Evolutionary conservation across 805 yeast species (phyloP).

Genomic region (Cyberlindnera japonica): DNA sequence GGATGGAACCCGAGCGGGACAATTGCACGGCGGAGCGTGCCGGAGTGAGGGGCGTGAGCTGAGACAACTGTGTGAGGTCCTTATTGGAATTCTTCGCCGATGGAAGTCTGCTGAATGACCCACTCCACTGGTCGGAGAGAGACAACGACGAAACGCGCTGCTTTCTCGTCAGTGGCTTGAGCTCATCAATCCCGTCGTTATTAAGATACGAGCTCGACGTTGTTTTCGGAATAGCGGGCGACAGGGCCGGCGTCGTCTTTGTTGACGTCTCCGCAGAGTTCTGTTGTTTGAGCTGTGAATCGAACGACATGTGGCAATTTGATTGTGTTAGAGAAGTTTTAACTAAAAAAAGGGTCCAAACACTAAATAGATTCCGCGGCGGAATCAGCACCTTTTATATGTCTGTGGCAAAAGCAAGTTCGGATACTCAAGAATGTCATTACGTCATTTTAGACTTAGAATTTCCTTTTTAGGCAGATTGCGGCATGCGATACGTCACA

Average conservation of each 20-base stretch:
- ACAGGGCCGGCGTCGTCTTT: slow-evolving; percentile 16
- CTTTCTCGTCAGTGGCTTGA: slow-evolving; percentile 58
- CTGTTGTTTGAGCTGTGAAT: slow-evolving; percentile 6
- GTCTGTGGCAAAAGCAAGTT: slow-evolving; percentile 1
- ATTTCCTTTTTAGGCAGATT: slow-evolving; percentile 3
- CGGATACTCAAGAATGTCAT: neutral
- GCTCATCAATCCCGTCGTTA: slow-evolving; percentile 68
- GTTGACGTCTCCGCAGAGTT: slow-evolving; percentile 16
- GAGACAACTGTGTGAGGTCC: slow-evolving; percentile 22
- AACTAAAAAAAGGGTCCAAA: neutral
- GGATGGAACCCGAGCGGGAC: slow-evolving; percentile 26
- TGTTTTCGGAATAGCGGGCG: slow-evolving; percentile 26
- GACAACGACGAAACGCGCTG: slow-evolving; percentile 65
- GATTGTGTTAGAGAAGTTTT: neutral
- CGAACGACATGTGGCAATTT: slow-evolving; percentile 10
- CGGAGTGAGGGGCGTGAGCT: slow-evolving; percentile 24
- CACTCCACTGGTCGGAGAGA: slow-evolving; percentile 67
- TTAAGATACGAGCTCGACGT: slow-evolving; percentile 62
- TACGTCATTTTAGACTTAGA: slow-evolving; percentile 6
- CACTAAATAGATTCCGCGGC: no score
- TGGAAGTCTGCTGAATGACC: slow-evolving; percentile 29
- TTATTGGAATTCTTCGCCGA: slow-evolving; percentile 26
- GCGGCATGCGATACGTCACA: slow-evolving; percentile 4
- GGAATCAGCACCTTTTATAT: no score
- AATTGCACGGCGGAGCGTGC: slow-evolving; percentile 15